A percentile compares a stretch with the other conserved stretches of the same genome.
phyloP scores from a whole-genome alignment of 2,329 filamentous ascomycete genomes.

The Decorospora gaudefroyi region DNA sequence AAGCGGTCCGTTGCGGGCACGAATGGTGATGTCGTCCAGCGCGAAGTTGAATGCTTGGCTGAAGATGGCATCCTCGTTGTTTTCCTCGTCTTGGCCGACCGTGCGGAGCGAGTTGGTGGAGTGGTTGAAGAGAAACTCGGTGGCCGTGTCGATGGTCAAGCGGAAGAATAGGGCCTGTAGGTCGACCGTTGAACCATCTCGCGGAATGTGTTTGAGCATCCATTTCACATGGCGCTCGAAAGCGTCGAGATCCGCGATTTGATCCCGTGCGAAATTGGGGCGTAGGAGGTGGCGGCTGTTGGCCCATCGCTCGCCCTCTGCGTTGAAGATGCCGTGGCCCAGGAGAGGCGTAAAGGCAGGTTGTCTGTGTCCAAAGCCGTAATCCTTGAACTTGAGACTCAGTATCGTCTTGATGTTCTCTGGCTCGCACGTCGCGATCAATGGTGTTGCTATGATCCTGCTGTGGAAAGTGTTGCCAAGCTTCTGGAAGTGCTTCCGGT shows the following conservation, averaged over 20 bases:
- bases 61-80: constrained; percentile 48
- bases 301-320: constrained; percentile 51
- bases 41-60: constrained; percentile 51
- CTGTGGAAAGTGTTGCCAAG: constrained; percentile 51
- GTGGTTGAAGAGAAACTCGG: constrained; percentile 56
- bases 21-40: constrained; percentile 45
- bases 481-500: constrained; percentile 32
- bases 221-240: constrained; percentile 65
- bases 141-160: constrained; percentile 57
- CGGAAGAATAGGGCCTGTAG: constrained; percentile 53
- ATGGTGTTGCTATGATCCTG: constrained; percentile 35
- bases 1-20: constrained; percentile 46
- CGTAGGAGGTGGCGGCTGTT: constrained; percentile 55
- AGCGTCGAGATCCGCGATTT: constrained; percentile 59
- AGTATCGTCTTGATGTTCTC: constrained; percentile 56
- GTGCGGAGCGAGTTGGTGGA: constrained; percentile 46
- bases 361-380: constrained; percentile 47
- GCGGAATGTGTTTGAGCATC: constrained; percentile 65
- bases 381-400: constrained; percentile 54
- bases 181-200: constrained; percentile 51
- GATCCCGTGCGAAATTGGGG: constrained; percentile 58
- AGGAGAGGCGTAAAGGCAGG: constrained; percentile 49
- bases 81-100: constrained; percentile 32
- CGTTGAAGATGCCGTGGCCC: constrained; percentile 54
- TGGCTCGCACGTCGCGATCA: constrained; percentile 53